Conservation (phyloP, 768 basidiomycete genomes). For the Boletus tomentosulus region DNA sequence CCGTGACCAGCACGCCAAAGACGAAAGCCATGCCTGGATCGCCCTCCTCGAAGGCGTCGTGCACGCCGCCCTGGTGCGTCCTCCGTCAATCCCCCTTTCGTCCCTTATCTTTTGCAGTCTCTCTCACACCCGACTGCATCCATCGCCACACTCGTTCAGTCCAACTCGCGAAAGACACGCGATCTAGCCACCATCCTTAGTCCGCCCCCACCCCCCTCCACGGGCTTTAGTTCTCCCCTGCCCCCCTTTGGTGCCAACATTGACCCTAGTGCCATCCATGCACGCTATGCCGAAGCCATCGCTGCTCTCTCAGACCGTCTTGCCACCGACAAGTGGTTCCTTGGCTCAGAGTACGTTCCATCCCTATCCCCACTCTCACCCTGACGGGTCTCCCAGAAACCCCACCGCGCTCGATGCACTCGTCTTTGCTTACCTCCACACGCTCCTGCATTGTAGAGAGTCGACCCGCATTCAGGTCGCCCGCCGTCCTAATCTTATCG, state of each 20-base stretch:
- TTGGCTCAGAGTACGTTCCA: constrained; percentile 60
- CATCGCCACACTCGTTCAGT: constrained; percentile 40
- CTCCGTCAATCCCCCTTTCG: not conserved
- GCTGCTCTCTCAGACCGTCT: constrained; percentile 70
- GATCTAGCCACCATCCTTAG: constrained; percentile 48
- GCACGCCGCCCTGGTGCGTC: constrained; percentile 68
- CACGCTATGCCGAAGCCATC: constrained; percentile 69
- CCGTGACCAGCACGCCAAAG: constrained; percentile 49
- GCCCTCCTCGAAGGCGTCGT: constrained; percentile 72
- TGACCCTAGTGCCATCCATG: constrained; percentile 44
- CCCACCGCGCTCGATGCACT: constrained; percentile 83
- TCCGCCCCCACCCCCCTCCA: constrained; percentile 66
- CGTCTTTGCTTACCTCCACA: constrained; percentile 76
- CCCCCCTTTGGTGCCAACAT: constrained; percentile 60
- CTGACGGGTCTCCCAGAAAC: constrained; percentile 39
- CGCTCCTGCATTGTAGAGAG: constrained; percentile 45
- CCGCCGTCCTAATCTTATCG: constrained; percentile 70
- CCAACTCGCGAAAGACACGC: constrained; percentile 24
- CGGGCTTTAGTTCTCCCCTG: constrained; percentile 61
- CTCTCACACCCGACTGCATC: constrained; percentile 46
- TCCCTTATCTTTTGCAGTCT: constrained; percentile 33
- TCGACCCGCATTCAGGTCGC: constrained; percentile 59
- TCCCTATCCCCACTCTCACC: not conserved
- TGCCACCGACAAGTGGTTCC: constrained; percentile 76
- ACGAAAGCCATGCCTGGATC: constrained; percentile 83